phyloP scores from a whole-genome alignment of 345 rosid species.

The Heritiera fomes region DNA sequence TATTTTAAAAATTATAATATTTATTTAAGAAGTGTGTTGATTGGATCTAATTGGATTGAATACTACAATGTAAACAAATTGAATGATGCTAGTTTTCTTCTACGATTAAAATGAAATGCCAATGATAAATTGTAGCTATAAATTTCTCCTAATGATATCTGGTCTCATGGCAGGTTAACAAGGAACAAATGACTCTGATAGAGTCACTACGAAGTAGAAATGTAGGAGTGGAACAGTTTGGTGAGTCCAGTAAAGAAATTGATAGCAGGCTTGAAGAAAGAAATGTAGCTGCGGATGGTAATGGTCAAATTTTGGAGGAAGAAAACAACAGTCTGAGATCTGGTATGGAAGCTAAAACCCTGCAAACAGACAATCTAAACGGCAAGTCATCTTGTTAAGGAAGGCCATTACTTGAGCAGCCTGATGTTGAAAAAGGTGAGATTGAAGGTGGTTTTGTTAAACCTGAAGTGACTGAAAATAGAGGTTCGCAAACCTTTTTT shows the following conservation, averaged over 20 bases:
- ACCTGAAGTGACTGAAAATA: background rate
- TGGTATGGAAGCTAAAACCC: background rate
- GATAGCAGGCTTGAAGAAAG: background rate
- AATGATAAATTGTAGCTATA: background rate
- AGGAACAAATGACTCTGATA: conserved; percentile 57
- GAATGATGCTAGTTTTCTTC: background rate
- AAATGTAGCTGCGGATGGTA: background rate
- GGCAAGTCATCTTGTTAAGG: background rate
- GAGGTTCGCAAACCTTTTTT: background rate
- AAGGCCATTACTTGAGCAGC: background rate
- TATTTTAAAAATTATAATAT: background rate
- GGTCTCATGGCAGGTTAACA: conserved; percentile 54
- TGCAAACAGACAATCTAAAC: background rate
- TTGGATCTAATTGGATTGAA: background rate
- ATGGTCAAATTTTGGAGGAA: background rate
- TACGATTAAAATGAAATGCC: background rate
- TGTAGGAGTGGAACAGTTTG: conserved; percentile 32
- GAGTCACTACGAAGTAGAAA: conserved; percentile 40
- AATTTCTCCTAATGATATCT: background rate
- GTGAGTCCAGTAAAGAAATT: conserved; percentile 4
- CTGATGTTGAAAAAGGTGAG: background rate
- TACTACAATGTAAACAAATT: background rate
- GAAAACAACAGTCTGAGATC: background rate
- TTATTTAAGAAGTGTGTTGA: background rate
- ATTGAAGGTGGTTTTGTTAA: background rate